Conservation (phyloP, 257 asterid genomes). For the Petrea volubilis region DNA sequence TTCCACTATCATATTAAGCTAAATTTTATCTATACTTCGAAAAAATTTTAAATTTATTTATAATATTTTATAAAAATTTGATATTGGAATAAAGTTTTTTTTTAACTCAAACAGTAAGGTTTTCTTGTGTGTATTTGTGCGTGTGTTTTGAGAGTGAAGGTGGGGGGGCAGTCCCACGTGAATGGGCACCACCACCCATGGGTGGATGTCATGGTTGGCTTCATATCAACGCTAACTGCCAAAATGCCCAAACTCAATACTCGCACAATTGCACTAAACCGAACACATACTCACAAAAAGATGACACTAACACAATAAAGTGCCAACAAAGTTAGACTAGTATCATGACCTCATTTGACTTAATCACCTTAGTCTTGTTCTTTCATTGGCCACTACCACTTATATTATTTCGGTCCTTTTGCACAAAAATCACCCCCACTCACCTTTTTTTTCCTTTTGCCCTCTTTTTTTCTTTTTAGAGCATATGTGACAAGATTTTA, state of each 20-base stretch:
- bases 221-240: conserved; percentile 89
- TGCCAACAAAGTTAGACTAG: conserved; percentile 34
- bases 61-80: no score
- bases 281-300: conserved; percentile 31
- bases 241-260: conserved; percentile 38
- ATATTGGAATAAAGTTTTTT: no score
- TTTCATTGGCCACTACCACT: conserved; percentile 30
- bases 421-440: background rate
- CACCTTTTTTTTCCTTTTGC: no score
- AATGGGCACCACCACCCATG: conserved; percentile 42
- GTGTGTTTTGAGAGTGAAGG: conserved; percentile 12
- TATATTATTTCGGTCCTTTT: conserved; percentile 15
- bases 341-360: conserved; percentile 63
- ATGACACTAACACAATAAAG: conserved; percentile 34
- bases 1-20: no score
- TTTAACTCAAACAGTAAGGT: no score
- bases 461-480: background rate
- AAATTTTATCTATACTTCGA: no score
- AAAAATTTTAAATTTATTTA: no score
- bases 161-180: conserved; percentile 69
- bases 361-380: conserved; percentile 31
- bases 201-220: conserved; percentile 89
- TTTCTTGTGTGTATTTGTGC: no score
- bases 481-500: background rate
- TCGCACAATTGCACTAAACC: conserved; percentile 35